These are phyloP conservation scores for Punica granatum DNA, from an alignment of 345 rosid genomes.

Conservation along the genomic window DNA sequence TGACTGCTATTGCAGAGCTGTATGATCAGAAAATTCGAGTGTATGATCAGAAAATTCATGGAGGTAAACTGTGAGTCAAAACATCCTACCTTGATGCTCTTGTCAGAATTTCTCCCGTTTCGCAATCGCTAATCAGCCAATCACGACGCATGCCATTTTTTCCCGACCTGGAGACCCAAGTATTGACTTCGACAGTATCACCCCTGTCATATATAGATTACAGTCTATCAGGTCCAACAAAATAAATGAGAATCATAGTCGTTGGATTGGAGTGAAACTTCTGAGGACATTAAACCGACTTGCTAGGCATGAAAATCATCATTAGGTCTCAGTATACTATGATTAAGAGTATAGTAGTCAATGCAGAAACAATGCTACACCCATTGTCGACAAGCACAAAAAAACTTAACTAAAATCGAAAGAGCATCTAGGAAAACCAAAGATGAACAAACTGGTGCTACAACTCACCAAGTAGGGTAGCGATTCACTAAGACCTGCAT, in stretches of 20 bases:
- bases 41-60: neutral
- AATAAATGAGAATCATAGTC: neutral
- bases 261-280: neutral
- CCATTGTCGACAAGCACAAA: neutral
- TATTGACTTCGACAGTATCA: constrained; percentile 83
- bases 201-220: constrained; percentile 45
- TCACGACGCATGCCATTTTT: constrained; percentile 98
- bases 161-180: constrained; percentile 85
- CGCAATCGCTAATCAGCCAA: constrained; percentile 70
- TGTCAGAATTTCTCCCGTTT: constrained; percentile 71
- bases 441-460: neutral
- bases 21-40: neutral
- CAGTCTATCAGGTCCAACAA: neutral
- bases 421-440: neutral
- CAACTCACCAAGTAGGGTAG: constrained; percentile 84
- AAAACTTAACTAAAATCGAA: neutral
- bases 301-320: neutral
- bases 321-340: neutral
- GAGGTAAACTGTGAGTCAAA: neutral
- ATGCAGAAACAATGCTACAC: neutral
- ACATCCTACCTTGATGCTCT: constrained; percentile 79
- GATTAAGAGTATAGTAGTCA: neutral
- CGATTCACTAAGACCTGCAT: constrained; percentile 88
- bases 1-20: neutral
- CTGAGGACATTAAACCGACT: neutral